phyloP scores from a whole-genome alignment of 2,329 filamentous ascomycete genomes.

The Malbranchea zuffiana region DNA sequence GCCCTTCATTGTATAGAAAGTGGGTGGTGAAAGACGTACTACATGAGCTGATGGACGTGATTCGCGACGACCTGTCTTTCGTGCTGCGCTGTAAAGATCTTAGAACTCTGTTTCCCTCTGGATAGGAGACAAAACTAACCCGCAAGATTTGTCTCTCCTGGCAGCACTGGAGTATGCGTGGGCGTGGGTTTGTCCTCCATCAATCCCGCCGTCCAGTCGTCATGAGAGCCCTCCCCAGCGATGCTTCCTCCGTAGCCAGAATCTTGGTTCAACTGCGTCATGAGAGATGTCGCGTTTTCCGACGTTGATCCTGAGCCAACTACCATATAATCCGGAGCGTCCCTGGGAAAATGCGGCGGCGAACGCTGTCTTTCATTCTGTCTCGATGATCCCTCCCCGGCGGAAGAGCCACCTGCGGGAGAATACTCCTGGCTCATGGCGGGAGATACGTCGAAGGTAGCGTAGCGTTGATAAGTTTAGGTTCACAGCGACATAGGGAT shows the following conservation, averaged over 20 bases:
- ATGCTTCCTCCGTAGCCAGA: constrained; percentile 86
- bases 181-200: constrained; percentile 49
- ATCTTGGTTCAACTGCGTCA: constrained; percentile 72
- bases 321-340: constrained; percentile 65
- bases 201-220: constrained; percentile 45
- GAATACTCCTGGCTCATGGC: constrained; percentile 37
- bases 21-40: constrained; percentile 36
- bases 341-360: constrained; percentile 12
- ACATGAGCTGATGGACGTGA: constrained; percentile 85
- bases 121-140: constrained; percentile 20
- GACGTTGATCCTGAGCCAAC: constrained; percentile 74
- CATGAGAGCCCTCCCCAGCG: constrained; percentile 46
- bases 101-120: neutral
- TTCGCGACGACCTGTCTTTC: constrained; percentile 61
- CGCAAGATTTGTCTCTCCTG: constrained; percentile 39
- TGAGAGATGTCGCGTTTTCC: constrained; percentile 67
- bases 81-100: constrained; percentile 39
- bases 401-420: constrained; percentile 26
- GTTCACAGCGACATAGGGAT: too few relatives aligned
- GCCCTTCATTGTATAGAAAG: constrained; percentile 14
- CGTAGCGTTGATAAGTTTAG: too few relatives aligned
- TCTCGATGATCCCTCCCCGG: constrained; percentile 29
- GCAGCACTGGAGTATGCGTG: constrained; percentile 41
- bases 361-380: constrained; percentile 18
- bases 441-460: too few relatives aligned